Percentiles rank a stretch among this genome's conserved stretches.
These are phyloP conservation scores for Friedmanniomyces endolithicus DNA, from an alignment of 495 filamentous ascomycete species.

Conservation along the genomic window DNA sequence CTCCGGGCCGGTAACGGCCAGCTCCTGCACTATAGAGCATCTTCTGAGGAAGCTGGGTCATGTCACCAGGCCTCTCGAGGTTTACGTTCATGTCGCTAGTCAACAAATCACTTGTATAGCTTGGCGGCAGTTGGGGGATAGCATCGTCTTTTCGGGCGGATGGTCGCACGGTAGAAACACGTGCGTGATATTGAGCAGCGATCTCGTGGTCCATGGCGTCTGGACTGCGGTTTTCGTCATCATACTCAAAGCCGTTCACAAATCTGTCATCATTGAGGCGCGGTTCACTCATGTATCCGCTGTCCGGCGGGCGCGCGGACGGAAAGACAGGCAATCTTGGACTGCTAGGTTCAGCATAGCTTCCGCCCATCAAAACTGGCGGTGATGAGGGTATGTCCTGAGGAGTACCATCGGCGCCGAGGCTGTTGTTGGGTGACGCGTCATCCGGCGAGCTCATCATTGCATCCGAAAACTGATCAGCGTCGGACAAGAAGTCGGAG, in stretches of 20 bases:
- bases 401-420: conserved; percentile 44
- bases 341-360: conserved; percentile 48
- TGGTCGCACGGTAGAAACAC: conserved; percentile 5
- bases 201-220: conserved; percentile 25
- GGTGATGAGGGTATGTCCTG: conserved; percentile 66
- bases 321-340: conserved; percentile 56
- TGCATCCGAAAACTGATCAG: conserved; percentile 37
- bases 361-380: conserved; percentile 49
- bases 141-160: conserved; percentile 3
- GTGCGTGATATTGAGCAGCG: conserved; percentile 17
- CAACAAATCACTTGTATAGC: background rate
- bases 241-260: conserved; percentile 46
- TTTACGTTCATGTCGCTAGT: background rate
- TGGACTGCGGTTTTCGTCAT: conserved; percentile 35
- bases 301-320: conserved; percentile 40
- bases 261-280: conserved; percentile 23
- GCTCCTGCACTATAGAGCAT: conserved; percentile 1
- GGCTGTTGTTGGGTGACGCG: conserved; percentile 27
- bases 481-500: conserved; percentile 17
- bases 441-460: conserved; percentile 43
- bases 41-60: conserved; percentile 13
- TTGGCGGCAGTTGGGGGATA: background rate
- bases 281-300: conserved; percentile 68
- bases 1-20: background rate
- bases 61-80: conserved; percentile 10